Evolutionary conservation across 2,329 filamentous ascomycete species (phyloP).

Genomic region (Aspergillus brasiliensis): DNA sequence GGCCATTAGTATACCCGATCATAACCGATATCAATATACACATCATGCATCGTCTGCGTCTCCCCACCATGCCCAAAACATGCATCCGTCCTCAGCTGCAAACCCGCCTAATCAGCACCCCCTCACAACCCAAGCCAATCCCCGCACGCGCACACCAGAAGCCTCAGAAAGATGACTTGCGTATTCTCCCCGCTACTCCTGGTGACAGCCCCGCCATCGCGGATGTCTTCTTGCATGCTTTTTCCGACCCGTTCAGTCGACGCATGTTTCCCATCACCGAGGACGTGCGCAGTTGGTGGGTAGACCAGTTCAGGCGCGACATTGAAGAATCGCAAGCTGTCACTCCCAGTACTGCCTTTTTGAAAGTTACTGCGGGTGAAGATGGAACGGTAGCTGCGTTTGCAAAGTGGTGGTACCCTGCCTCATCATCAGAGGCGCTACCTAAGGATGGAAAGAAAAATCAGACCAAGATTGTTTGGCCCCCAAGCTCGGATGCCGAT

Average conservation of each 20-base stretch:
- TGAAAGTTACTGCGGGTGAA: slow-evolving; percentile 6
- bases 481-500: slow-evolving; percentile 7
- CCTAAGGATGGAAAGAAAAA: background rate
- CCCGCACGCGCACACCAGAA: background rate
- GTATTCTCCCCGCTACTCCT: background rate
- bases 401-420: slow-evolving; percentile 9
- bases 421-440: background rate
- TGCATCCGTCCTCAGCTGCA: background rate
- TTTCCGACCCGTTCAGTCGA: slow-evolving; percentile 9
- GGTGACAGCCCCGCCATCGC: background rate
- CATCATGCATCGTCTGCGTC: background rate
- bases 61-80: background rate
- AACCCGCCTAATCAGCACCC: background rate
- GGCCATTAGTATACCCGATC: background rate
- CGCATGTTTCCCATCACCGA: slow-evolving; percentile 11
- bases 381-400: slow-evolving; percentile 6
- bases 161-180: background rate
- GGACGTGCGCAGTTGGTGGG: slow-evolving; percentile 9
- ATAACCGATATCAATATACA: background rate
- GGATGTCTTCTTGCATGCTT: slow-evolving; percentile 7
- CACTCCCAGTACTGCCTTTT: background rate
- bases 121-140: background rate
- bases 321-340: background rate
- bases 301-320: background rate
- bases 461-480: slow-evolving; percentile 2